A percentile compares a stretch with the other conserved stretches of the same genome.
phyloP scores from a whole-genome alignment of 129 eudicot genomes.

The Kitagawia praeruptora region DNA sequence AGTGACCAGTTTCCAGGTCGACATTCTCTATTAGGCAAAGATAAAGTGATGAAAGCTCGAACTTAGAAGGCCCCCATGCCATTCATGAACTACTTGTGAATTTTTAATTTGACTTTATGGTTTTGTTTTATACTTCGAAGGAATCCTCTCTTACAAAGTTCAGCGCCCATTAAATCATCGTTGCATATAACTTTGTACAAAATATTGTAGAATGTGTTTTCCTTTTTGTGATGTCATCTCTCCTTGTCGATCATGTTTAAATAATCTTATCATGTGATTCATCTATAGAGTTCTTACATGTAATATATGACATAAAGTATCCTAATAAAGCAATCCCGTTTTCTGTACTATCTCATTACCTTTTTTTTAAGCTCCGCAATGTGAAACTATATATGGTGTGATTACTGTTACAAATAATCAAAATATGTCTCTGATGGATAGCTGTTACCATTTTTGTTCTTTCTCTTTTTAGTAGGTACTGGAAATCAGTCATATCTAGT shows the following conservation, averaged over 20 bases:
- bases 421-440: neutral
- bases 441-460: neutral
- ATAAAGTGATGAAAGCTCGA: neutral
- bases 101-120: no score
- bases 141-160: neutral
- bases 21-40: neutral
- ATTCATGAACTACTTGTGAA: no score
- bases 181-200: neutral
- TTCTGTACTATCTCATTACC: neutral
- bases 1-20: neutral
- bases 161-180: neutral
- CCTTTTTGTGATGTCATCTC: neutral
- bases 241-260: neutral
- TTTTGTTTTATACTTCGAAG: no score
- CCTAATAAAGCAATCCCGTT: neutral
- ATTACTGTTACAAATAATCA: neutral
- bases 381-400: neutral
- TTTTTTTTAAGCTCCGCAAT: neutral
- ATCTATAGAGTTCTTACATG: neutral
- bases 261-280: neutral
- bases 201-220: neutral
- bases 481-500: conserved; percentile 27
- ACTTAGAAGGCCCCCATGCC: neutral
- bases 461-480: conserved; percentile 16
- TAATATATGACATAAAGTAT: neutral